phyloP scores from a whole-genome alignment of 371 early-diverging fungal genomes.

The Mucor indicus region DNA sequence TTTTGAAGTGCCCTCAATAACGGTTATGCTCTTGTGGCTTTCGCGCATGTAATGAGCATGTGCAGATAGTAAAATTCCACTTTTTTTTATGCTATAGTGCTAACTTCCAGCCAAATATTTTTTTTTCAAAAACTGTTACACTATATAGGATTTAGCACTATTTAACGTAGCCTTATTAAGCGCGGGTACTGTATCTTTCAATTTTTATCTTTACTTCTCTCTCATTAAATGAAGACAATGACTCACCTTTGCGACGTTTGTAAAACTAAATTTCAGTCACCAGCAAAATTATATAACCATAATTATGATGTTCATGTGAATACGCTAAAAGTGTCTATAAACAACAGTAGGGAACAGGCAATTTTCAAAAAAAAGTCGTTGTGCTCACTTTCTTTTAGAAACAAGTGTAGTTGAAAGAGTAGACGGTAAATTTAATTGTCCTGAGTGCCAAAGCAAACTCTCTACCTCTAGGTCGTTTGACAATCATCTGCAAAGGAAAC shows the following conservation, averaged over 20 bases:
- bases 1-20: no score
- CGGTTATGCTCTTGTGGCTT: no score
- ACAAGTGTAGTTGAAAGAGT: slow-evolving; percentile 4
- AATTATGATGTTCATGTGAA: slow-evolving; percentile 8
- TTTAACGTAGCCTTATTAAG: no score
- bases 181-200: no score
- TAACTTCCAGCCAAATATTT: no score
- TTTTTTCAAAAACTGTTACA: no score
- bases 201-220: neutral
- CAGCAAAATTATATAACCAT: slow-evolving; percentile 2
- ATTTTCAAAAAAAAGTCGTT: slow-evolving; percentile 2
- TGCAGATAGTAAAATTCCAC: no score
- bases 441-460: slow-evolving; percentile 1
- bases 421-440: slow-evolving; percentile 1
- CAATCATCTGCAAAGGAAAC: slow-evolving; percentile 1
- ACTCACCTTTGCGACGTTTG: neutral
- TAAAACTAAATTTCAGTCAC: neutral
- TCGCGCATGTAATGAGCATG: no score
- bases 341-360: slow-evolving; percentile 4
- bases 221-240: neutral
- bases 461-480: slow-evolving; percentile 3
- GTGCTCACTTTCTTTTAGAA: slow-evolving; percentile 4
- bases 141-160: no score
- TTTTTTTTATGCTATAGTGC: no score
- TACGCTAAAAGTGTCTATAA: slow-evolving; percentile 8